Evolutionary conservation across 257 asterid genomes (phyloP).

Genomic region (Gentiana dahurica): DNA sequence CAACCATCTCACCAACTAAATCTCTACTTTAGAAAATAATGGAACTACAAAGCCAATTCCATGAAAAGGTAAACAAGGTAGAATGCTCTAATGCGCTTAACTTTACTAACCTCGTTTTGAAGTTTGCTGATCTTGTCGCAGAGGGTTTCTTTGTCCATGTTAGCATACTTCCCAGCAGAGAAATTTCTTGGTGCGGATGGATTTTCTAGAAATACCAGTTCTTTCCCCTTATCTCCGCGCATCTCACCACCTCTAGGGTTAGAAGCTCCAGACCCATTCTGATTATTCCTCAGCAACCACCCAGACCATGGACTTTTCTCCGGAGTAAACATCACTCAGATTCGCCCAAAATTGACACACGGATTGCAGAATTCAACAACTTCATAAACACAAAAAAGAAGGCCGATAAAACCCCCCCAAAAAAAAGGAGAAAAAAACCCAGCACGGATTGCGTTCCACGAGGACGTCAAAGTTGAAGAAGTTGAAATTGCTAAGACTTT

Average conservation of each 20-base stretch:
- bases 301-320: slow-evolving; percentile 47
- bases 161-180: slow-evolving; percentile 23
- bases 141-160: slow-evolving; percentile 45
- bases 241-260: slow-evolving; percentile 31
- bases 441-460: not conserved
- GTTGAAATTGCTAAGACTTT: not conserved
- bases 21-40: too few species aligned
- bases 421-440: slow-evolving; percentile 3
- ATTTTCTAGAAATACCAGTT: slow-evolving; percentile 18
- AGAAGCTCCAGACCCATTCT: slow-evolving; percentile 29
- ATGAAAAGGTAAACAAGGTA: not conserved
- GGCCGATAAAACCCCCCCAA: not conserved
- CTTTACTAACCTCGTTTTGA: slow-evolving; percentile 59
- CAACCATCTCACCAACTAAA: too few species aligned
- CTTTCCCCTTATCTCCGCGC: slow-evolving; percentile 39
- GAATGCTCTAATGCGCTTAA: not conserved
- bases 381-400: slow-evolving; percentile 9
- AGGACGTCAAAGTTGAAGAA: not conserved
- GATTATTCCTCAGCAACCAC: slow-evolving; percentile 47
- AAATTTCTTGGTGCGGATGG: slow-evolving; percentile 6
- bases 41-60: not conserved
- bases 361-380: slow-evolving; percentile 35
- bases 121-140: slow-evolving; percentile 42
- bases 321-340: slow-evolving; percentile 57
- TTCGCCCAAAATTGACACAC: slow-evolving; percentile 3